Evolutionary conservation across 2,329 filamentous ascomycete species (phyloP), one percentile per base, ranked within the genome.

Genomic region (Annulohypoxylon truncatum): DNA sequence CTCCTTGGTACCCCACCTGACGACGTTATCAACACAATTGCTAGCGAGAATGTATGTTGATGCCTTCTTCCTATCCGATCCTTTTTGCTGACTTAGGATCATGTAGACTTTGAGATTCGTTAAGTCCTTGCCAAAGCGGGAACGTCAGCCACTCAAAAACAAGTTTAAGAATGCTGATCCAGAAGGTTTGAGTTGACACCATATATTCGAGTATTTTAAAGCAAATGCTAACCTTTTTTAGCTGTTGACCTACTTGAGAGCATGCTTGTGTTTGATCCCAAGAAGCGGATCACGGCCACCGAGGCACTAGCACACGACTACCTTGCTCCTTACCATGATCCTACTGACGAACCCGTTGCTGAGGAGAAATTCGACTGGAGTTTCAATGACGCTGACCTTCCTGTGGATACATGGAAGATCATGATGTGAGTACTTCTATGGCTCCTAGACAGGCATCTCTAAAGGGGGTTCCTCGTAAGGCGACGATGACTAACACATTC

Each of bases 321-420:
- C 79, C 91, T 99, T 51, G 88, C 93, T 8, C 95, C 95, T 6
- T 99, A 99, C 83, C 96, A 99, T 81, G 96, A 99, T 78, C 94
- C 96, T 7, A 96, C 92, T 46, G 96, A 99, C 76, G 96, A 99
- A 84, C 96, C 96, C 1, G 90, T 94, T 13, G 93, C 96, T 20
- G 93, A 97, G 67, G 94, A 97, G 84, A 97, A 97, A 83, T 99
- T 99, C 75, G 96, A 99, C 79, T 99, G 96, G 96, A 97, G 94
- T 57, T 99, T 99, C 83, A 98, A 98, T 79, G 96, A 99, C 75
- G 96, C 95, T 50, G 96, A 99, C 77, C 84, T 99, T 61, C 95
- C 96, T 0, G 94, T 98, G 53, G 96, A 99, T 78, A 97, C 94
- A n/a, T 99, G 96, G 96, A 99, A 99, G 84, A 97, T 99, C 78